Evolutionary conservation across 75 land plant genomes (phyloP), one percentile per base, ranked within the genome.

Genomic region (Larix kaempferi): DNA sequence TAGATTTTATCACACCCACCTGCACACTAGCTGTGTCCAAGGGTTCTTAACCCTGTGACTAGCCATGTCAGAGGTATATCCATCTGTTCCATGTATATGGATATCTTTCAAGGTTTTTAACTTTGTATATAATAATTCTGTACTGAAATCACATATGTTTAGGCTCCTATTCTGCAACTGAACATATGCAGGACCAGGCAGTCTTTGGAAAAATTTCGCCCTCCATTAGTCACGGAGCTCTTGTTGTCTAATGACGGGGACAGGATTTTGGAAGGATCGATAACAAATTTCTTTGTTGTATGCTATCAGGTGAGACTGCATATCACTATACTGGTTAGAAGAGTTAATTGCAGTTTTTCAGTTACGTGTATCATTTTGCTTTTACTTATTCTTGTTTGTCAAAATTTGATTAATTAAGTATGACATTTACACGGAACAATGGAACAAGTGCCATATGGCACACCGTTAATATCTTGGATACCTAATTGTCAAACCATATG

Each of bases 261-360:
- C 62, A 81, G n/a, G 2, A 82, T 96, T 59, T 88, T 96, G 4
- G 99, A 96, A 83, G 99, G 99, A 54, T 74, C 84, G 22, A 74
- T 89, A 41, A 89, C 99, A 19, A 96, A 96, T n/a, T 92, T 96
- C 82, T 96, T 94, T 82, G 98, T 91, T 57, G 86, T 94, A 57
- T 88, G 88, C 57, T 83, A 80, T 21, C 86, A 73, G 88, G 92
- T 86, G 72, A 82, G 80, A 65, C 35, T 65, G 71, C 41, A 29
- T 7, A 6, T 2, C 29, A 5, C 71, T 35, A 29, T 16, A 35
- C 21, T 65, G 71, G 6, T 35, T 35, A 29, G 35, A 35, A 65
- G 37, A 65, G 15, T 35, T 35, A 65, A 4, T 29, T 27, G 15
- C 19, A 67, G 71, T 67, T 67, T 64, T 67, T 10, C 54, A 49